Conservation (phyloP, 2,329 filamentous ascomycete genomes). For the Fusarium liriodendri region DNA sequence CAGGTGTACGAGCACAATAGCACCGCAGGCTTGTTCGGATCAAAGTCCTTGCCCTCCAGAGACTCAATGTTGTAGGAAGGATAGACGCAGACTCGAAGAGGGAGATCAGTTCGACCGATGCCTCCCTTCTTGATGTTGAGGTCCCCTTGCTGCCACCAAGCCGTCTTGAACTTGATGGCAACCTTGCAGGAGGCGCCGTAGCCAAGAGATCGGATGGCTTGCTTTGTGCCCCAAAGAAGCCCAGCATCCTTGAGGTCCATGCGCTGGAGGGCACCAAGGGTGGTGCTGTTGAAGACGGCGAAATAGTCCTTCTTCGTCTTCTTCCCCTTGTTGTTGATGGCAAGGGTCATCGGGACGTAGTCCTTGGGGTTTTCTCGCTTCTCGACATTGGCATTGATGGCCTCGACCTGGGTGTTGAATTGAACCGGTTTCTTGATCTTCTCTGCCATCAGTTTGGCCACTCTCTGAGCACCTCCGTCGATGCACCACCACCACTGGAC, state of each 20-base stretch:
- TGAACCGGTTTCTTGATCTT: conserved; percentile 12
- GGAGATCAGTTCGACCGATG: conserved; percentile 40
- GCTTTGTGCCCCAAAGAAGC: conserved; percentile 44
- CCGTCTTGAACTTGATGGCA: conserved; percentile 48
- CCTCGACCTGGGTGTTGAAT: conserved; percentile 18
- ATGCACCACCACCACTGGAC: conserved; percentile 36
- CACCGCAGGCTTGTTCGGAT: conserved; percentile 16
- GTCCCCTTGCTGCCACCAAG: conserved; percentile 38
- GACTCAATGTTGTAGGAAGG: conserved; percentile 44
- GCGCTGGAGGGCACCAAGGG: conserved; percentile 23
- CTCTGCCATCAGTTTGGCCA: conserved; percentile 23
- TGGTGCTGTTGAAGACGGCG: conserved; percentile 34
- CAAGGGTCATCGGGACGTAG: conserved; percentile 10
- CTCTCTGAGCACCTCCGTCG: conserved; percentile 23
- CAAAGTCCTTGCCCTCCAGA: not conserved
- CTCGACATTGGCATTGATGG: conserved; percentile 23
- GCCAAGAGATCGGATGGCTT: conserved; percentile 45
- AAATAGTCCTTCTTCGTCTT: conserved; percentile 24
- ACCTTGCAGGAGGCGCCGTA: conserved; percentile 47
- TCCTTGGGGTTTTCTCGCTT: not conserved
- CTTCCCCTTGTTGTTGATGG: not conserved
- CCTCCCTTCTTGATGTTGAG: conserved; percentile 26
- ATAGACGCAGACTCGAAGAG: conserved; percentile 47
- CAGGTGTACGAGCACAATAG: conserved; percentile 38
- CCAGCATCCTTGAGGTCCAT: conserved; percentile 40